phyloP scores from a whole-genome alignment of 805 yeast genomes.

The Maudiozyma saulgeensis region DNA sequence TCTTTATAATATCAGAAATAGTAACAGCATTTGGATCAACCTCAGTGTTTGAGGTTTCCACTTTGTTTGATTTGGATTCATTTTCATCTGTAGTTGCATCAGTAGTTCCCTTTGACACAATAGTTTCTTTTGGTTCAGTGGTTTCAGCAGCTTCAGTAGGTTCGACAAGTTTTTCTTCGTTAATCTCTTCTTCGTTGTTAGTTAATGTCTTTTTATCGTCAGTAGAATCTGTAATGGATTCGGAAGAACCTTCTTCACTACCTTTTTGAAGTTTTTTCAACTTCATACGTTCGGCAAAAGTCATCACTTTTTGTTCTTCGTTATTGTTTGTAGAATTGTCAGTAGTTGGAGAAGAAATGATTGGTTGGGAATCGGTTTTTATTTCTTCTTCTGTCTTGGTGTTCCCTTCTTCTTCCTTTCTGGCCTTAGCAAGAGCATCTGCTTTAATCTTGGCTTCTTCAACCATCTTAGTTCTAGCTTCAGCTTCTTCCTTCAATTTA shows the following conservation, averaged over 20 bases:
- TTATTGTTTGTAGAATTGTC: neutral
- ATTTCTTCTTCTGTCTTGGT: constrained; percentile 3
- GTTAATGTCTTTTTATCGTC: constrained; percentile 2
- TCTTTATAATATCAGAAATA: constrained; percentile 46
- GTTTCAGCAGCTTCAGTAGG: constrained; percentile 7
- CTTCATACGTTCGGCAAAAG: constrained; percentile 21
- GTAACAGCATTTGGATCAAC: constrained; percentile 16
- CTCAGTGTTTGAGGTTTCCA: neutral
- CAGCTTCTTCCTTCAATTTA: constrained; percentile 11
- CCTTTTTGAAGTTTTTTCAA: constrained; percentile 13
- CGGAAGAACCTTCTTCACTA: constrained; percentile 12
- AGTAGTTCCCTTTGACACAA: constrained; percentile 10
- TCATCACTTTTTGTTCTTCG: constrained; percentile 6
- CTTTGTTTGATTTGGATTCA: neutral
- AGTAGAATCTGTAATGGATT: constrained; percentile 6
- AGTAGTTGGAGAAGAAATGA: neutral
- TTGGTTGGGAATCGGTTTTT: neutral
- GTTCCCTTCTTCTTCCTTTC: neutral
- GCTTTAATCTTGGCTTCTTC: constrained; percentile 17
- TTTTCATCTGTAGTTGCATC: constrained; percentile 8
- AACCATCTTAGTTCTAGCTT: too few relatives aligned
- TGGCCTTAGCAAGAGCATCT: neutral
- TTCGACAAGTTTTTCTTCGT: constrained; percentile 15
- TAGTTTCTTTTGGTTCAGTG: too few relatives aligned
- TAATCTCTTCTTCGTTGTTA: constrained; percentile 4